Percentiles rank a stretch among this genome's conserved stretches.
phyloP scores from a whole-genome alignment of 176 grass and related monocot species.

The Microstegium vimineum region DNA sequence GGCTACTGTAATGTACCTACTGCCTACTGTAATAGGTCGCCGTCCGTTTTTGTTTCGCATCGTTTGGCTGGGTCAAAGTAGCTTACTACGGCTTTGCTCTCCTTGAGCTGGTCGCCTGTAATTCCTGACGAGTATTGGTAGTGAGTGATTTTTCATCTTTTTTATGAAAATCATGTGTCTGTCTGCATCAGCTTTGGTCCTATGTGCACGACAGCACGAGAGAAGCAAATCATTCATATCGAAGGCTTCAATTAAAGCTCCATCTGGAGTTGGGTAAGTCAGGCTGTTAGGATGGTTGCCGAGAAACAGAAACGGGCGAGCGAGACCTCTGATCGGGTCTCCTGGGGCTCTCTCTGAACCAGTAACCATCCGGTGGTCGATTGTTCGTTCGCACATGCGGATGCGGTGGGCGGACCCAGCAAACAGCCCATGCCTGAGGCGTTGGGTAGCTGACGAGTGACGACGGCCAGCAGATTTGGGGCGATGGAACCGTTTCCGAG shows the following conservation, averaged over 20 bases:
- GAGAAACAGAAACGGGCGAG: too few species aligned
- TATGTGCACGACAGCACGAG: too few species aligned
- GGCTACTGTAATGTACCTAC: slow-evolving; percentile 5
- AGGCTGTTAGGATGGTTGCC: too few species aligned
- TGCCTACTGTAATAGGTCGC: slow-evolving; percentile 21
- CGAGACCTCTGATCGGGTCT: not conserved
- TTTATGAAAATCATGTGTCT: not conserved
- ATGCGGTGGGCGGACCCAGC: not conserved
- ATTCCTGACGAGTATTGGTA: slow-evolving; percentile 32
- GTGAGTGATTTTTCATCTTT: slow-evolving; percentile 13
- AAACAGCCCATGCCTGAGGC: not conserved
- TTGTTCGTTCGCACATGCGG: not conserved
- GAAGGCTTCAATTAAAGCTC: not conserved
- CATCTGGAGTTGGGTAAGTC: too few species aligned
- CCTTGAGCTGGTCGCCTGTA: slow-evolving; percentile 34
- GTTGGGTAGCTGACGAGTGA: not conserved
- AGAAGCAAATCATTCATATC: not conserved
- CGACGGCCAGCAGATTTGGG: not conserved
- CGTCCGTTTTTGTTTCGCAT: slow-evolving; percentile 10
- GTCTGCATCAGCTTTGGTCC: too few species aligned
- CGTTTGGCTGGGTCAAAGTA: not conserved
- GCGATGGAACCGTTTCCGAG: not conserved
- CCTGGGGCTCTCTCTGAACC: not conserved
- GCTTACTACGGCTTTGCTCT: slow-evolving; percentile 23
- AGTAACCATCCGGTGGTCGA: too few species aligned